These are phyloP conservation scores for Cinnamomum micranthum DNA, from an alignment of 164 flowering plant species.

Conservation along the genomic window DNA sequence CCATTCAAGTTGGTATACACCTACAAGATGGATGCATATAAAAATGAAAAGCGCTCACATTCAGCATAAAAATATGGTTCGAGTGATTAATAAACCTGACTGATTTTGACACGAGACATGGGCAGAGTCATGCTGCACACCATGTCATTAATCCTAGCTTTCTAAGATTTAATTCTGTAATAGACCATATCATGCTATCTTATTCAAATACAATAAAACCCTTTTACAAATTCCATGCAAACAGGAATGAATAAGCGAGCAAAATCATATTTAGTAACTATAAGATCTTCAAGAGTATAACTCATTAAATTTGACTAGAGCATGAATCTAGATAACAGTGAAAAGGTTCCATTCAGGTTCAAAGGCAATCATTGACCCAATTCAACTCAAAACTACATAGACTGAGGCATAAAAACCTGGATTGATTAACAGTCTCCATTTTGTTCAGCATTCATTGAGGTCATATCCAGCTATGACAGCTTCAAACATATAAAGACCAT, in stretches of 20 bases:
- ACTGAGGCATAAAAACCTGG: background rate
- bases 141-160: too few relatives aligned
- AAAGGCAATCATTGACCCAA: background rate
- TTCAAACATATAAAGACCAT: background rate
- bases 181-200: too few relatives aligned
- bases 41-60: too few relatives aligned
- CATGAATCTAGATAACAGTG: background rate
- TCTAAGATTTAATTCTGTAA: too few relatives aligned
- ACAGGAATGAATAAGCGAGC: background rate
- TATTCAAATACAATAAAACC: background rate
- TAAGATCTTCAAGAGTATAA: background rate
- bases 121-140: too few relatives aligned
- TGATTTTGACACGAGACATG: too few relatives aligned
- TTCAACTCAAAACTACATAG: background rate
- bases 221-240: background rate
- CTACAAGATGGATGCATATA: too few relatives aligned
- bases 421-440: background rate
- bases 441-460: background rate
- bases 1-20: too few relatives aligned
- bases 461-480: background rate
- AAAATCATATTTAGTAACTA: background rate
- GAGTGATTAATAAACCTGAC: too few relatives aligned
- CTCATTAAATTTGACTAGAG: background rate
- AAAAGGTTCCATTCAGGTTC: constrained; percentile 1
- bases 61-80: too few relatives aligned